Conservation (phyloP, 108 stramenopile species). For the Conticribra guillardii region DNA sequence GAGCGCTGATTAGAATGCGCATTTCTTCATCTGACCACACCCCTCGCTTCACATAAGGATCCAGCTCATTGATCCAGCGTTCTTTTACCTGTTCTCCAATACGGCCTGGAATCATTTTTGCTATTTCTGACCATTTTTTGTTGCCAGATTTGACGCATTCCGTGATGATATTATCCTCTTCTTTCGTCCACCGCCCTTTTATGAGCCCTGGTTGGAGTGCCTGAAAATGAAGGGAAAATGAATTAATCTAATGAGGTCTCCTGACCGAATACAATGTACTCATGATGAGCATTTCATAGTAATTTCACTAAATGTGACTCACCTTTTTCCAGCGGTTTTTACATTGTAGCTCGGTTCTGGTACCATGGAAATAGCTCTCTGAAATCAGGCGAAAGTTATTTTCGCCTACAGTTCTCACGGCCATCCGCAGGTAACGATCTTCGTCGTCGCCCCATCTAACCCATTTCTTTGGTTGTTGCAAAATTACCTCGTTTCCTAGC, state of each 20-base stretch:
- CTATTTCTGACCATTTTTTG: conserved; percentile 72
- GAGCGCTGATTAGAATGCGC: conserved; percentile 63
- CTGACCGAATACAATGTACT: too few relatives aligned
- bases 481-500: conserved; percentile 7
- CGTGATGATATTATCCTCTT: conserved; percentile 80
- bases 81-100: conserved; percentile 95
- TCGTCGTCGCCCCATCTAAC: conserved; percentile 47
- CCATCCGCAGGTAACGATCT: conserved; percentile 46
- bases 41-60: conserved; percentile 84
- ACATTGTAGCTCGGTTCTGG: conserved; percentile 83
- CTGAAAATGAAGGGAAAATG: conserved; percentile 16
- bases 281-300: too few relatives aligned
- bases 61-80: conserved; percentile 92
- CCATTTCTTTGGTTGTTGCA: conserved; percentile 40
- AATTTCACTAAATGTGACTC: conserved; percentile 11
- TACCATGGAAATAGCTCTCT: conserved; percentile 43
- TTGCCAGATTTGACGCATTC: conserved; percentile 42
- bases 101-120: conserved; percentile 82
- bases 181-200: conserved; percentile 80
- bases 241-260: not conserved
- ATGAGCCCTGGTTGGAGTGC: conserved; percentile 86
- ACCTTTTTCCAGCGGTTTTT: conserved; percentile 94
- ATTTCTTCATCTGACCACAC: conserved; percentile 89
- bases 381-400: conserved; percentile 60
- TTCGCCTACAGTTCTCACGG: conserved; percentile 44